Percentiles rank a stretch among this genome's conserved stretches.
Evolutionary conservation across 169 alveolate species (phyloP).

Genomic region (Plasmodium yoelii): DNA sequence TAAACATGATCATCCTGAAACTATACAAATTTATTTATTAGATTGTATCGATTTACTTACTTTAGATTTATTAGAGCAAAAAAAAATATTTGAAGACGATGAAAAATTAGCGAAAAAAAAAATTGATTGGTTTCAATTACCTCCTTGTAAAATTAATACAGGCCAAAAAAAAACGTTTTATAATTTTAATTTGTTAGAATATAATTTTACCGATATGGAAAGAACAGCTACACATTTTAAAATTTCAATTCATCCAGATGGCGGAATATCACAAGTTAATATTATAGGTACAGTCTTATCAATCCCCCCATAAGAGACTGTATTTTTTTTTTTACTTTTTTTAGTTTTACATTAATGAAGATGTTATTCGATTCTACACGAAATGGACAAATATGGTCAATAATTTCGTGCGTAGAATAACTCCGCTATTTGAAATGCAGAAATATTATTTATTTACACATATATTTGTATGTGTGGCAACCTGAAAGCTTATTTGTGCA

Average conservation of each 20-base stretch:
- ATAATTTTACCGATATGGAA: constrained; percentile 44
- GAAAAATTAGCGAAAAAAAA: constrained; percentile 57
- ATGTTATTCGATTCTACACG: too few relatives aligned
- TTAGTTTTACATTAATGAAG: too few relatives aligned
- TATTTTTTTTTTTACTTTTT: too few relatives aligned
- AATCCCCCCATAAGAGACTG: neutral
- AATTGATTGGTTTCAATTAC: constrained; percentile 58
- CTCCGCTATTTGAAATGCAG: too few relatives aligned
- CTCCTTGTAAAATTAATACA: constrained; percentile 43
- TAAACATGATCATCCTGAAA: constrained; percentile 65
- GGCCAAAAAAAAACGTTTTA: constrained; percentile 51
- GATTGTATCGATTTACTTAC: constrained; percentile 68
- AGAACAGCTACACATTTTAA: constrained; percentile 68
- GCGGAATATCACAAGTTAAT: constrained; percentile 63
- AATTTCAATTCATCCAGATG: constrained; percentile 70
- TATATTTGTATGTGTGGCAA: too few relatives aligned
- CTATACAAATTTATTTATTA: constrained; percentile 41
- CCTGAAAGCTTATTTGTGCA: too few relatives aligned
- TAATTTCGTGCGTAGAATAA: too few relatives aligned
- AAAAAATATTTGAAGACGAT: constrained; percentile 67
- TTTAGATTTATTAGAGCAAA: constrained; percentile 65
- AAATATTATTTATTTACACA: too few relatives aligned
- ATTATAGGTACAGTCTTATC: constrained; percentile 61
- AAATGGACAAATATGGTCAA: too few relatives aligned
- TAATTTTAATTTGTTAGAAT: constrained; percentile 57